Percentiles rank a stretch among this genome's conserved stretches.
phyloP scores from a whole-genome alignment of 163 green algal genomes.

The Scenedesmus sp. region DNA sequence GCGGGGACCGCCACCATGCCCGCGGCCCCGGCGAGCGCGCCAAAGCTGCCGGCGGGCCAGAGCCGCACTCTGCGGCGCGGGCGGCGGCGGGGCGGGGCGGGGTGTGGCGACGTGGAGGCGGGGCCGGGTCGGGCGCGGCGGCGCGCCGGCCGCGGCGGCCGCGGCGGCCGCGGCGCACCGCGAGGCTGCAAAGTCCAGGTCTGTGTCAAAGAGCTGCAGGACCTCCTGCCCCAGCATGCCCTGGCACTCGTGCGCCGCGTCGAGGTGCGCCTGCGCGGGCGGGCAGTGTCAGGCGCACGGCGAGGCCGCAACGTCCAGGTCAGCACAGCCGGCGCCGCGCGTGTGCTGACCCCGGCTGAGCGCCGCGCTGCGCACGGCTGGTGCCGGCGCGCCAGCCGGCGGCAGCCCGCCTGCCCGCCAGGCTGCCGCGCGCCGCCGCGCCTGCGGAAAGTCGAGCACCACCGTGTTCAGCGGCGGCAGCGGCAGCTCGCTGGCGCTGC shows the following conservation, averaged over 20 bases:
- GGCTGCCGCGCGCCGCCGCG: too few species aligned
- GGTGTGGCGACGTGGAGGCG: too few species aligned
- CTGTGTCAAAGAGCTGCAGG: constrained; percentile 43
- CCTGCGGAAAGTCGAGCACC: constrained; percentile 40
- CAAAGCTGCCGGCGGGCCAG: constrained; percentile 3
- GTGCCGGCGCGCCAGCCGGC: too few species aligned
- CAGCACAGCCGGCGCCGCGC: too few species aligned
- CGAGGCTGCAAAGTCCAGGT: constrained; percentile 30
- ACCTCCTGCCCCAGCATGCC: constrained; percentile 47
- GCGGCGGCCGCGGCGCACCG: constrained; percentile 10
- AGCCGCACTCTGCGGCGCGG: constrained; percentile 28
- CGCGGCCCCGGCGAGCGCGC: not conserved
- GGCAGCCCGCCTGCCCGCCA: too few species aligned
- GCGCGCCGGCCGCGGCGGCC: not conserved
- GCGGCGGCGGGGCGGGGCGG: too few species aligned
- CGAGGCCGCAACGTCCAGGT: too few species aligned
- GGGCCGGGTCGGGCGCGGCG: too few species aligned
- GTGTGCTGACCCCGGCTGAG: too few species aligned
- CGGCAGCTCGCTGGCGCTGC: not conserved
- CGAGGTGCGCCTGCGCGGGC: constrained; percentile 37
- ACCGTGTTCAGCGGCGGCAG: constrained; percentile 37
- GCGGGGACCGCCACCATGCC: constrained; percentile 28
- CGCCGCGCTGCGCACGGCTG: too few species aligned
- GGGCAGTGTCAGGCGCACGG: too few species aligned
- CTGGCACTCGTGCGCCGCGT: constrained; percentile 16